Conservation (phyloP, 495 filamentous ascomycete genomes). For the Tirmania nivea region DNA sequence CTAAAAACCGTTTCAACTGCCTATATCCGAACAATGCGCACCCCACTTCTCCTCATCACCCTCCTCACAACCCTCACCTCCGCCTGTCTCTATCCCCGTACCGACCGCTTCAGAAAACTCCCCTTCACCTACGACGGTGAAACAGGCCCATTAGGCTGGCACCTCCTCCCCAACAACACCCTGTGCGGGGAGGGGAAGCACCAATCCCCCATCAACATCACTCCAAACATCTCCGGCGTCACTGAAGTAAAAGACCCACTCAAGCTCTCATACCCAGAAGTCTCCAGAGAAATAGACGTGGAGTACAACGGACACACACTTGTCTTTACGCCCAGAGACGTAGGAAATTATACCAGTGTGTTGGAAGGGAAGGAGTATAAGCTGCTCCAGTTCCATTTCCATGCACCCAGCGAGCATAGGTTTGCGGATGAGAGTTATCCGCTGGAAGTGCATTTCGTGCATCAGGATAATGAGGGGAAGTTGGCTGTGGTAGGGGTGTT, state of each 20-base stretch:
- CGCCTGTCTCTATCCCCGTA: slow-evolving; percentile 16
- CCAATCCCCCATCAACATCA: slow-evolving; percentile 42
- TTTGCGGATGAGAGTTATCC: slow-evolving; percentile 30
- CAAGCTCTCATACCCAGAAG: slow-evolving; percentile 1
- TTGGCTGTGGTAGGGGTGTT: slow-evolving; percentile 38
- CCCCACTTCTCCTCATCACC: slow-evolving; percentile 8
- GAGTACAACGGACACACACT: slow-evolving; percentile 17
- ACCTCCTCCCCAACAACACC: slow-evolving; percentile 22
- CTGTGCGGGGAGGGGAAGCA: slow-evolving; percentile 31
- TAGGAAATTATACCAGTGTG: slow-evolving; percentile 7
- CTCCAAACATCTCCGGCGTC: slow-evolving; percentile 16
- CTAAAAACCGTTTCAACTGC: too few species aligned
- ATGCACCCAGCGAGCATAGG: slow-evolving; percentile 44
- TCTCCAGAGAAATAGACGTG: neutral
- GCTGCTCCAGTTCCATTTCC: slow-evolving; percentile 47
- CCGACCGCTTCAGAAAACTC: slow-evolving; percentile 13
- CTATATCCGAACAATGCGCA: neutral
- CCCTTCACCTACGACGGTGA: slow-evolving; percentile 31
- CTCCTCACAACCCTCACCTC: slow-evolving; percentile 4
- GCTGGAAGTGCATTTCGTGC: slow-evolving; percentile 46
- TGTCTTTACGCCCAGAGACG: slow-evolving; percentile 3
- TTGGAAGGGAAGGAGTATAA: slow-evolving; percentile 27
- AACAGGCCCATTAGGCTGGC: slow-evolving; percentile 38
- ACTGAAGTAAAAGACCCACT: neutral
- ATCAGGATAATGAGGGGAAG: slow-evolving; percentile 19